These are phyloP conservation scores for Pterulicium gracile DNA, from an alignment of 1,284 basidiomycete species.

Conservation along the genomic window DNA sequence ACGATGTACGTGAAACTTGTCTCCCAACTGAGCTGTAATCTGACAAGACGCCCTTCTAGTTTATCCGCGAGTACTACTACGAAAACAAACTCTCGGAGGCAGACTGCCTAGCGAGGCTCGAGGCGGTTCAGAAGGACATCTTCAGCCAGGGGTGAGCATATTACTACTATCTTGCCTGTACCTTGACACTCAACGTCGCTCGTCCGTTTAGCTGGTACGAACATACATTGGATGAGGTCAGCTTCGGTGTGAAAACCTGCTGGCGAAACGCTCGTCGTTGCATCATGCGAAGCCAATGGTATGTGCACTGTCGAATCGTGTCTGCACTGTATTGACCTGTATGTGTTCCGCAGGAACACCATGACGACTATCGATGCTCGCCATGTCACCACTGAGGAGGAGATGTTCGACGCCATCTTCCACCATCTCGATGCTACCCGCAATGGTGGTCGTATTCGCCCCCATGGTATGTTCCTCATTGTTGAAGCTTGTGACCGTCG, in stretches of 20 bases:
- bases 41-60: background rate
- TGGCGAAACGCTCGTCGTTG: slow-evolving; percentile 2
- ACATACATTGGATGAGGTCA: background rate
- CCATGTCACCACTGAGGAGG: background rate
- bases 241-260: slow-evolving; percentile 1
- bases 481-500: background rate
- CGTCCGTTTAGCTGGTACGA: background rate
- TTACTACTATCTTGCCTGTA: background rate
- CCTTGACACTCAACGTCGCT: background rate
- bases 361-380: slow-evolving; percentile 1
- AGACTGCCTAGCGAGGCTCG: background rate
- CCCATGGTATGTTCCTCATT: background rate
- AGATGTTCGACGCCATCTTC: background rate
- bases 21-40: background rate
- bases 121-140: background rate
- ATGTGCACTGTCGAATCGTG: background rate
- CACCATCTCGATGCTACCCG: background rate
- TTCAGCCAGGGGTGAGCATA: background rate
- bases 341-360: background rate
- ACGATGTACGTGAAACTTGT: background rate
- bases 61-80: background rate
- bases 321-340: background rate
- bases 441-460: slow-evolving; percentile 1
- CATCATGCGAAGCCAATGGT: slow-evolving; percentile 1
- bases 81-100: slow-evolving; percentile 1